Evolutionary conservation across 2,329 filamentous ascomycete species (phyloP).

Genomic region (Pezicula radicicola): DNA sequence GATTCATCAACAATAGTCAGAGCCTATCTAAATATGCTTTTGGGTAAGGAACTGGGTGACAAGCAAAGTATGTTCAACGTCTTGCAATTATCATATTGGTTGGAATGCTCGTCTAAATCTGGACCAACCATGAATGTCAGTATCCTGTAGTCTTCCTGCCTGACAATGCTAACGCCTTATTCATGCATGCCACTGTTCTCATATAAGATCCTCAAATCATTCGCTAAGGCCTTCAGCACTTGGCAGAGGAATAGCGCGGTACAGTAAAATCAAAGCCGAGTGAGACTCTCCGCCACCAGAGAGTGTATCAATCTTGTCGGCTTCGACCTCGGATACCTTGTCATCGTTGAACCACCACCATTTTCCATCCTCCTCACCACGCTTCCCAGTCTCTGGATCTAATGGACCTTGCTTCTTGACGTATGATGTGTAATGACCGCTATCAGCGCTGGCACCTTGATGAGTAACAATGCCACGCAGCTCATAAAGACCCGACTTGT

Average conservation of each 20-base stretch:
- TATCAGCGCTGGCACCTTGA: slow-evolving; percentile 94
- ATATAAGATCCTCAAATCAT: slow-evolving; percentile 1
- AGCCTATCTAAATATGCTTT: too few relatives aligned
- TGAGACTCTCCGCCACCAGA: slow-evolving; percentile 87
- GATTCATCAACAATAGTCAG: not conserved
- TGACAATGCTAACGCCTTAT: slow-evolving; percentile 7
- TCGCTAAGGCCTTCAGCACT: slow-evolving; percentile 42
- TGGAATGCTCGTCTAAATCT: too few relatives aligned
- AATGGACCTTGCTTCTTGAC: slow-evolving; percentile 83
- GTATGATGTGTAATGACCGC: slow-evolving; percentile 96
- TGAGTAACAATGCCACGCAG: slow-evolving; percentile 92
- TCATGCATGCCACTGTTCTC: slow-evolving; percentile 7
- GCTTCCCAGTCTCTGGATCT: slow-evolving; percentile 73
- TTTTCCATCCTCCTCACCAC: slow-evolving; percentile 80
- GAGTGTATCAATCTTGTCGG: slow-evolving; percentile 87
- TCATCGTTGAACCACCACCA: slow-evolving; percentile 99
- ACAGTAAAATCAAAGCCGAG: slow-evolving; percentile 77
- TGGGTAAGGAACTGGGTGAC: too few relatives aligned
- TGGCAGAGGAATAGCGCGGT: slow-evolving; percentile 70
- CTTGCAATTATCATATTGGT: not conserved
- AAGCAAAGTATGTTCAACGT: not conserved
- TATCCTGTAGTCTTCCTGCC: too few relatives aligned
- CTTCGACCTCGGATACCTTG: slow-evolving; percentile 87
- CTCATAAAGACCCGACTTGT: slow-evolving; percentile 94
- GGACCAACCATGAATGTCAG: not conserved